These are phyloP conservation scores for Bolboschoenoplectus hybrid DNA, from an alignment of 202 grass and related monocot species.

Conservation along the genomic window DNA sequence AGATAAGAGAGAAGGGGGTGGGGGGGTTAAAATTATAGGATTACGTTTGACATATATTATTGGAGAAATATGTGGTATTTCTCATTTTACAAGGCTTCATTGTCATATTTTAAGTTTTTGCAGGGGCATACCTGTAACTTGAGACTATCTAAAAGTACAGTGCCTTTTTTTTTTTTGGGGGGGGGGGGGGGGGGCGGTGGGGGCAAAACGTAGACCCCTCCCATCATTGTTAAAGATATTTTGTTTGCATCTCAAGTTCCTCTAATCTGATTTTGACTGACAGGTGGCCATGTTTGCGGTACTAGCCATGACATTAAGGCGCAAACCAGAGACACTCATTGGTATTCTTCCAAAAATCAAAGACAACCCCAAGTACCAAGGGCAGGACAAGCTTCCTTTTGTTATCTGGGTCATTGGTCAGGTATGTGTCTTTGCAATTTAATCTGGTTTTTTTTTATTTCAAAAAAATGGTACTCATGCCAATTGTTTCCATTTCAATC, in stretches of 20 bases:
- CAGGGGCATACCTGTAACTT: not conserved
- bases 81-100: not conserved
- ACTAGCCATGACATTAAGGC: conserved; percentile 82
- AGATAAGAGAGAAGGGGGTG: not conserved
- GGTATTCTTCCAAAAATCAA: conserved; percentile 66
- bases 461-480: not conserved
- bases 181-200: too few relatives aligned
- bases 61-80: not conserved
- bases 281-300: conserved; percentile 98
- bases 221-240: not conserved
- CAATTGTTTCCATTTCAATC: not conserved
- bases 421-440: conserved; percentile 46
- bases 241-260: not conserved
- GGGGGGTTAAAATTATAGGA: not conserved
- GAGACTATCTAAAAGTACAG: not conserved
- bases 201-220: not conserved
- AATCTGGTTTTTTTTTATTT: not conserved
- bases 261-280: conserved; percentile 21
- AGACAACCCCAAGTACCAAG: conserved; percentile 81
- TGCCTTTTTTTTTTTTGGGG: not conserved
- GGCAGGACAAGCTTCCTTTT: conserved; percentile 86
- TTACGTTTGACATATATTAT: conserved; percentile 15
- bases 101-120: not conserved
- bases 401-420: conserved; percentile 86
- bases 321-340: conserved; percentile 75